Conservation (phyloP, 129 eudicot genomes). For the Erigeron canadensis region DNA sequence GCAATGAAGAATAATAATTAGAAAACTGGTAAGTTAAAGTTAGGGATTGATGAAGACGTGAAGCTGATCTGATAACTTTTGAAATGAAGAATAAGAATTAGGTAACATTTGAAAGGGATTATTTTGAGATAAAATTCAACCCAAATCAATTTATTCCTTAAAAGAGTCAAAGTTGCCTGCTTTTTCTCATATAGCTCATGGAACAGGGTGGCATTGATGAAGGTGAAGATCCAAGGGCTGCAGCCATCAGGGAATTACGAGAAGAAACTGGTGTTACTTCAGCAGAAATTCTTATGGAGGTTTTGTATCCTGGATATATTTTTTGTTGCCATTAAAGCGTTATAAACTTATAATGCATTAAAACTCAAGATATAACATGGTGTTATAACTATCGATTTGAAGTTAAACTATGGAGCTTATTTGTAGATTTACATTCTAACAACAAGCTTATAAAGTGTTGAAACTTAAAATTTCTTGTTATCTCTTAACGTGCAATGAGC, state of each 20-base stretch:
- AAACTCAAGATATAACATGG: background rate
- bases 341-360: background rate
- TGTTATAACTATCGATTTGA: background rate
- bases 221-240: conserved; percentile 84
- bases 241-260: conserved; percentile 87
- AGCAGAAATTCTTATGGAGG: conserved; percentile 89
- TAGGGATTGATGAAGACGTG: background rate
- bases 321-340: background rate
- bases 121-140: background rate
- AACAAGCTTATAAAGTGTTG: no score
- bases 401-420: background rate
- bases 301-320: conserved; percentile 24
- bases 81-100: background rate
- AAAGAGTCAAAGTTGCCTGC: background rate
- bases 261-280: conserved; percentile 99
- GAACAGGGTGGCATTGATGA: conserved; percentile 93
- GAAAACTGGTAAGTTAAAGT: background rate
- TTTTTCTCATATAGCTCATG: conserved; percentile 2
- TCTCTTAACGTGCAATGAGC: no score
- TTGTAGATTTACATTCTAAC: no score
- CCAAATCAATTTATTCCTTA: background rate
- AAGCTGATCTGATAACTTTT: background rate
- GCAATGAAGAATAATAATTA: background rate
- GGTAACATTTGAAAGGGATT: background rate
- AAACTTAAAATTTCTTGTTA: no score